A percentile compares a stretch with the other conserved stretches of the same genome.
Evolutionary conservation across 2,329 filamentous ascomycete species (phyloP).

Genomic region (Diaporthe capsici): DNA sequence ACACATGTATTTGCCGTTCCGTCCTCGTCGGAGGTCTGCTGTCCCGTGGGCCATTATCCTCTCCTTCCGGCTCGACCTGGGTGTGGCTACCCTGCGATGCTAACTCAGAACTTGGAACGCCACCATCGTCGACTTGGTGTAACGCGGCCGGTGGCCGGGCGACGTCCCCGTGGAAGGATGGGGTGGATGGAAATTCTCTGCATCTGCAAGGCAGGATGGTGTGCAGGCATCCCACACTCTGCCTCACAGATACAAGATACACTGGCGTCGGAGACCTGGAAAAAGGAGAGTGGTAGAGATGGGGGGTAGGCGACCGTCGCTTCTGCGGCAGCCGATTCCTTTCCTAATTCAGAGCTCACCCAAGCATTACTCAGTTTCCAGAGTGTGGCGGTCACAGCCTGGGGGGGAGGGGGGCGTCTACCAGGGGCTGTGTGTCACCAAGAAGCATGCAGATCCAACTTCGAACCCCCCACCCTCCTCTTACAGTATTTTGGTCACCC

Average conservation of each 20-base stretch:
- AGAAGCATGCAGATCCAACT: constrained; percentile 22
- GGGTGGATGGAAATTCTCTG: not conserved
- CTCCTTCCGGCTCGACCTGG: constrained; percentile 8
- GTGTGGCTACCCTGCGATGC: not conserved
- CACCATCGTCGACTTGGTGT: constrained; percentile 9
- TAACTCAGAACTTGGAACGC: constrained; percentile 7
- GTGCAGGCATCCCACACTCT: not conserved
- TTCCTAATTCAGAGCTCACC: not conserved
- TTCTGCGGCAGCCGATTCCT: not conserved
- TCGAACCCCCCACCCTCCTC: not conserved
- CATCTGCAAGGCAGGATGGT: constrained; percentile 20
- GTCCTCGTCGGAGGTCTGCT: not conserved
- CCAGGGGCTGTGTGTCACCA: constrained; percentile 7
- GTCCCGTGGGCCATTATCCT: not conserved
- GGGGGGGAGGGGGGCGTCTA: not conserved
- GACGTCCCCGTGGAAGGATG: constrained; percentile 8
- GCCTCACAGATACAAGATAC: not conserved
- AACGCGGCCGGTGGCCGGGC: constrained; percentile 10
- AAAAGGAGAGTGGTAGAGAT: not conserved
- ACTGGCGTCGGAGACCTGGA: not conserved
- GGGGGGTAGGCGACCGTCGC: not conserved
- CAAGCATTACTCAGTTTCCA: constrained; percentile 1
- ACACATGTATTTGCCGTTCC: constrained; percentile 1
- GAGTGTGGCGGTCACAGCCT: constrained; percentile 24
- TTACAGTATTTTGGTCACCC: not conserved